Evolutionary conservation across 371 early-diverging fungal species (phyloP).

Genomic region (Mucor ambiguus): DNA sequence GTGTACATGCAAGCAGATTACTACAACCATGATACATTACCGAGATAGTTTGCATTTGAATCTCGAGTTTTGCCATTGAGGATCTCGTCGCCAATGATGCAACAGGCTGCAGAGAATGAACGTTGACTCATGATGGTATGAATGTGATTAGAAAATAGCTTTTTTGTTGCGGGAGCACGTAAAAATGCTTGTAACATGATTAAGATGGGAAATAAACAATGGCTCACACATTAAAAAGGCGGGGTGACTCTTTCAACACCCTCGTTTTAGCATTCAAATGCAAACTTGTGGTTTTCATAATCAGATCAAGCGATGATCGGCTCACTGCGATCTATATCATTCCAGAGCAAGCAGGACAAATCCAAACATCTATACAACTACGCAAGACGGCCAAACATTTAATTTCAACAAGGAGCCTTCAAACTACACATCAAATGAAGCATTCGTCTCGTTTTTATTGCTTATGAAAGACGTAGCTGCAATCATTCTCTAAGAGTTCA

Average conservation of each 20-base stretch:
- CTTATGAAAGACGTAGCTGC: not conserved
- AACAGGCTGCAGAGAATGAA: slow-evolving; percentile 41
- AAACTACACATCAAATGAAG: not conserved
- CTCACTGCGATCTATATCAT: not conserved
- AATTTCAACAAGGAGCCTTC: not conserved
- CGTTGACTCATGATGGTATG: slow-evolving; percentile 4
- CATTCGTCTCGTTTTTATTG: not conserved
- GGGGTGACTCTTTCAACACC: not conserved
- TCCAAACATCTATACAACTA: not conserved
- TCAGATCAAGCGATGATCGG: not conserved
- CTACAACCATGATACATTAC: slow-evolving; percentile 19
- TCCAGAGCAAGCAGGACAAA: not conserved
- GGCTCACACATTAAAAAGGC: not conserved
- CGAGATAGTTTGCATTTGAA: slow-evolving; percentile 63
- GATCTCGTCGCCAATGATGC: slow-evolving; percentile 72
- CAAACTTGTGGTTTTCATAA: not conserved
- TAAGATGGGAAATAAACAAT: not conserved
- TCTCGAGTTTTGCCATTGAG: slow-evolving; percentile 76
- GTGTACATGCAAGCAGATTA: not conserved
- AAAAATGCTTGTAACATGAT: slow-evolving; percentile 1
- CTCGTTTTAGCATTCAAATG: not conserved
- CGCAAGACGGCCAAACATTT: too few relatives aligned
- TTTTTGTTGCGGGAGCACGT: not conserved
- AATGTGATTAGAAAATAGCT: not conserved
- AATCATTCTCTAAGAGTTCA: not conserved